phyloP scores from a whole-genome alignment of 306 rosid species.

The Dalbergia oliveri region DNA sequence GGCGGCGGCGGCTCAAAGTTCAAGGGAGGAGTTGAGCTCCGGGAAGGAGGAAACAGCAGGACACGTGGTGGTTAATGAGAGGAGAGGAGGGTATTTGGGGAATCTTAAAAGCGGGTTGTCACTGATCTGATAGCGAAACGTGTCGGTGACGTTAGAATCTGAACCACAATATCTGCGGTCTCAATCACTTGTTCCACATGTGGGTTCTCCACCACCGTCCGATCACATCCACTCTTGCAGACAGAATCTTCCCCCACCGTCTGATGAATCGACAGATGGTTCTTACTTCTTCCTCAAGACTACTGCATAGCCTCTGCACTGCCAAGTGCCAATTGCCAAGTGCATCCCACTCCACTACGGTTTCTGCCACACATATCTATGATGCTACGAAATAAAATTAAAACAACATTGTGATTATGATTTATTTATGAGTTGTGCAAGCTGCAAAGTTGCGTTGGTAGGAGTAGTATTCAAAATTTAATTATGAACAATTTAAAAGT shows the following conservation, averaged over 20 bases:
- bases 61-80: slow-evolving; percentile 43
- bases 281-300: slow-evolving; percentile 19
- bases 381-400: too few relatives aligned
- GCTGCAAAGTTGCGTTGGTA: too few relatives aligned
- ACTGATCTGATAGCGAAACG: slow-evolving; percentile 45
- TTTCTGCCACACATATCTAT: too few relatives aligned
- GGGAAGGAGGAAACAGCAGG: not conserved
- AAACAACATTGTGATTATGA: too few relatives aligned
- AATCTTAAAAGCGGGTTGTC: slow-evolving; percentile 16
- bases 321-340: too few relatives aligned
- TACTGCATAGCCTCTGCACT: too few relatives aligned
- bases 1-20: slow-evolving; percentile 45
- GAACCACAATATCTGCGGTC: not conserved
- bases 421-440: too few relatives aligned
- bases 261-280: not conserved
- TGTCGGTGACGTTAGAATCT: slow-evolving; percentile 47
- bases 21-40: slow-evolving; percentile 27
- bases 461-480: too few relatives aligned
- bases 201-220: slow-evolving; percentile 1
- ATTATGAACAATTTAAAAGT: too few relatives aligned
- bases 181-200: not conserved
- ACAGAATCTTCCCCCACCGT: slow-evolving; percentile 29
- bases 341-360: too few relatives aligned
- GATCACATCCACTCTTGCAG: not conserved
- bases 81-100: not conserved